phyloP scores from a whole-genome alignment of 2,329 filamentous ascomycete species.

The Orbilia oligospora region DNA sequence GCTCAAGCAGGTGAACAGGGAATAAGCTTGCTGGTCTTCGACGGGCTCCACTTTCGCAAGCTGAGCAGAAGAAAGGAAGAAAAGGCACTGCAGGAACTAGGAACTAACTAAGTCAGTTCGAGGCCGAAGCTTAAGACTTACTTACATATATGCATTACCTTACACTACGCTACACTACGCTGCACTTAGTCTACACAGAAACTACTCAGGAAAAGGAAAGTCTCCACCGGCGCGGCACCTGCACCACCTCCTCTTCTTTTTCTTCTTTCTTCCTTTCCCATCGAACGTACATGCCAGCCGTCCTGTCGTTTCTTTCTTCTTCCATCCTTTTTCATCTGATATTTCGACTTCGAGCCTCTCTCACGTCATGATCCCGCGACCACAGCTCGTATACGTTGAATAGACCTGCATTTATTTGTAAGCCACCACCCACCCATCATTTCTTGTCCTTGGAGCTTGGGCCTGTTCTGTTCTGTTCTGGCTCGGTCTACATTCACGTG shows the following conservation, averaged over 20 bases:
- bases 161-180: too few relatives aligned
- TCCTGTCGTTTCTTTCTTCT: conserved; percentile 26
- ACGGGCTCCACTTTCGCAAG: conserved; percentile 12
- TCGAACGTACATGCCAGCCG: neutral
- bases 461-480: neutral
- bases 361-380: conserved; percentile 27
- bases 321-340: conserved; percentile 8
- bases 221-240: conserved; percentile 36
- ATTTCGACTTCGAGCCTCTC: conserved; percentile 3
- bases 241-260: neutral
- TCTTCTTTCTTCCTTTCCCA: neutral
- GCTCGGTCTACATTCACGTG: conserved; percentile 12
- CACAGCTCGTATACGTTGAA: conserved; percentile 19
- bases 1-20: neutral
- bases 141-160: neutral
- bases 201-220: conserved; percentile 24
- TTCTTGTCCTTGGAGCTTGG: neutral
- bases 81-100: too few relatives aligned
- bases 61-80: too few relatives aligned
- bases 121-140: conserved; percentile 4
- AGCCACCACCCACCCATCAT: neutral
- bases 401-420: conserved; percentile 22
- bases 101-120: neutral
- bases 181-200: too few relatives aligned
- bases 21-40: neutral